Evolutionary conservation across 495 filamentous ascomycete species (phyloP), one percentile per base, ranked within the genome.

Genomic region (Massariosphaeria phaeospora): DNA sequence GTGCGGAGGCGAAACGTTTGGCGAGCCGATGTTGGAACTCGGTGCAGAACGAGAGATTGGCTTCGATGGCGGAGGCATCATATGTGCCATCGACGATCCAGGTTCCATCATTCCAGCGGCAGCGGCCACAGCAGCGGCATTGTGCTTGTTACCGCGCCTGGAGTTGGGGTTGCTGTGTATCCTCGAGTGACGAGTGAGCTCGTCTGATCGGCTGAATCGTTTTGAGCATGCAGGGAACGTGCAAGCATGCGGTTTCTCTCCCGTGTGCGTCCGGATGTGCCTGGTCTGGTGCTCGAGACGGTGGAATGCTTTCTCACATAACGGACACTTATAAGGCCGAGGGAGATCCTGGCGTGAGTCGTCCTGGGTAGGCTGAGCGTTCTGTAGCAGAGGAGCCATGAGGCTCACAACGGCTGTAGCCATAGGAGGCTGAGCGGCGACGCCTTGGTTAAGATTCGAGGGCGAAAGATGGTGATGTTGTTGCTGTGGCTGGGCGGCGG

Each of bases 81-180:
- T 88, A 62, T 77, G 75, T 35, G 78, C 75, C 49, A 79, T 72
- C 1, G 73, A 65, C 15, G 69, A 53, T 49, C 76, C 78, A 26
- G 72, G 74, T 54, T 79, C 78, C 48, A 64, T 52, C n/a, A 55
- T 47, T 20, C 40, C 76, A 0, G 77, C 79, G 12, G 78, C 76
- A 0, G 78, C 79, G 0, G 78, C 65, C 3, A 61, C 77, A 0
- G 79, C 67, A 11, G 67, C 66, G 12, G 62, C 62, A 52, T 74
- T 69, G 31, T 86, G 81, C 75, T 95, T 96, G 76, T 96, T 95
- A 43, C 88, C 91, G 65, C 93, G 76, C 69, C 93, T 79, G 56
- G 89, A 95, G 77, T 97, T 97, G 40, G 94, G 93, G 73, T 98
- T 98, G 78, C 84, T 96, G 80, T 98, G 93, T 76, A 98, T 98